Percentiles rank a stretch among this genome's conserved stretches.
phyloP scores from a whole-genome alignment of 2,329 filamentous ascomycete genomes.

The Pseudocercospora fijiensis region DNA sequence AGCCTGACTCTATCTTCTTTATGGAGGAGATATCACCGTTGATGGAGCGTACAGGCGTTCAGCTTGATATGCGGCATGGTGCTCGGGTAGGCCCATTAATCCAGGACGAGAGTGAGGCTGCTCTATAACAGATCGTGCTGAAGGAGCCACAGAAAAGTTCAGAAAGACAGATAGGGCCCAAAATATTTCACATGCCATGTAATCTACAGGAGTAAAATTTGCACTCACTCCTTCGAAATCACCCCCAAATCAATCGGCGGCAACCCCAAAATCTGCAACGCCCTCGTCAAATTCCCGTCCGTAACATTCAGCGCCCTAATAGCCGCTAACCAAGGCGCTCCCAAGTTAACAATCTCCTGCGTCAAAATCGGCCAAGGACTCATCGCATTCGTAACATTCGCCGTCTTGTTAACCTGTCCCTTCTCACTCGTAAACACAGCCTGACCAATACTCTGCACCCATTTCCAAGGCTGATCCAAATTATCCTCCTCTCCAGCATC shows the following conservation, averaged over 20 bases:
- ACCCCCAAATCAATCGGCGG: background rate
- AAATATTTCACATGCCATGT: no score
- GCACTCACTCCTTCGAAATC: background rate
- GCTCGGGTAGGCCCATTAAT: no score
- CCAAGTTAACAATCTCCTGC: constrained; percentile 19
- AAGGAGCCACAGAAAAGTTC: no score
- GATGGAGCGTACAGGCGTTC: background rate
- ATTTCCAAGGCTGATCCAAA: constrained; percentile 24
- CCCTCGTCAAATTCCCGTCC: constrained; percentile 22
- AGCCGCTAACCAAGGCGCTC: constrained; percentile 20
- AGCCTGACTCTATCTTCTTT: background rate
- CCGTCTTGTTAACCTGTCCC: constrained; percentile 6
- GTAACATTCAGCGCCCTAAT: constrained; percentile 30
- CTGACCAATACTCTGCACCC: constrained; percentile 24
- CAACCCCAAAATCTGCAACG: constrained; percentile 23
- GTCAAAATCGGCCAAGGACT: constrained; percentile 27
- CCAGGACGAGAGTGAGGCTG: no score
- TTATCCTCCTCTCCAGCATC: constrained; percentile 26
- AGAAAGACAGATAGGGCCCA: no score
- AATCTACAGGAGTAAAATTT: no score
- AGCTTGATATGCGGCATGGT: no score
- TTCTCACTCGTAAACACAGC: constrained; percentile 16
- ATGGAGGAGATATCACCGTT: background rate
- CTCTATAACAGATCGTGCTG: no score
- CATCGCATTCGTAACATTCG: constrained; percentile 15